Evolutionary conservation across 1,284 basidiomycete species (phyloP).

Genomic region (Leccinum fuscescens): DNA sequence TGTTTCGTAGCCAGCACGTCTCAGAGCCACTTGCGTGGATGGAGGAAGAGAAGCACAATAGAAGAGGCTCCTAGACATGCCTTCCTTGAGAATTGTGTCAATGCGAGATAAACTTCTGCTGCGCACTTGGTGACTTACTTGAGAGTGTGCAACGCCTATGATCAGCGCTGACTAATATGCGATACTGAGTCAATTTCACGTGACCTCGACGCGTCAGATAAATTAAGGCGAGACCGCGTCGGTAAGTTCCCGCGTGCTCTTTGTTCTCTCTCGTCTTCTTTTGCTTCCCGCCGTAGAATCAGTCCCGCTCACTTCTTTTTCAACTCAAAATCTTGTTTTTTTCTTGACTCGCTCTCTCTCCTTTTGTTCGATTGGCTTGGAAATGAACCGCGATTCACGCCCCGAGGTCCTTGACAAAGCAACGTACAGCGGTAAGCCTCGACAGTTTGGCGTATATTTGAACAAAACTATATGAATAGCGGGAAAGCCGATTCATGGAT

Average conservation of each 20-base stretch:
- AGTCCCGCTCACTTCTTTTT: constrained; percentile 14
- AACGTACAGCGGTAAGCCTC: constrained; percentile 17
- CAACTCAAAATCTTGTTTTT: background rate
- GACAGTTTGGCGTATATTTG: background rate
- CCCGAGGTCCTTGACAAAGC: constrained; percentile 10
- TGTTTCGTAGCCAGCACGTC: constrained; percentile 50
- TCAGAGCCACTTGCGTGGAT: constrained; percentile 37
- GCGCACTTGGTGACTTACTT: background rate
- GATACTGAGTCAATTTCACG: constrained; percentile 27
- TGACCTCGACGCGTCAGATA: constrained; percentile 35
- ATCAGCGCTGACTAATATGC: constrained; percentile 10
- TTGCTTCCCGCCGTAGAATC: constrained; percentile 22
- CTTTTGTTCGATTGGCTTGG: background rate
- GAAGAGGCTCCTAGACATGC: constrained; percentile 32
- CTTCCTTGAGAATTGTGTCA: background rate
- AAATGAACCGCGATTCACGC: constrained; percentile 32
- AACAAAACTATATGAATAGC: background rate
- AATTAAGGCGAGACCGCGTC: constrained; percentile 17
- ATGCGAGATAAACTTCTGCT: constrained; percentile 1
- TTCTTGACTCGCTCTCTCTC: constrained; percentile 2
- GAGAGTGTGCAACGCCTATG: constrained; percentile 9
- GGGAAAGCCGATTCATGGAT: constrained; percentile 9
- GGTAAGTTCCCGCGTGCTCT: constrained; percentile 21
- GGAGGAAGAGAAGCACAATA: constrained; percentile 28
- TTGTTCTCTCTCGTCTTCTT: constrained; percentile 14